Conservation (phyloP, 2,329 filamentous ascomycete genomes). For the Neonectria hederae region DNA sequence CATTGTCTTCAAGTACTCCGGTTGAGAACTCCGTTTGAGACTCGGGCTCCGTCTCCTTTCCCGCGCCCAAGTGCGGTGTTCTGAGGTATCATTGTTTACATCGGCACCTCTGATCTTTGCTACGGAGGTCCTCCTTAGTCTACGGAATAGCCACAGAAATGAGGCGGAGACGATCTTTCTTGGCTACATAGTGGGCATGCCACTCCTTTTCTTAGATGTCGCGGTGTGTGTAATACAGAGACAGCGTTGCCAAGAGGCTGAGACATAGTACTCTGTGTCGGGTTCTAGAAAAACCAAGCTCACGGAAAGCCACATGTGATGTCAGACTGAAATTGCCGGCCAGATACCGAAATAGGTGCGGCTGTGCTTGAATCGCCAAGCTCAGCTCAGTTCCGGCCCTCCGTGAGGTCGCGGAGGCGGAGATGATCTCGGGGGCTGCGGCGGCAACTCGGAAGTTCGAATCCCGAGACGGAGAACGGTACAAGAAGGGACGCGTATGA, state of each 20-base stretch:
- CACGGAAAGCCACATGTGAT: background rate
- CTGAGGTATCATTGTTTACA: slow-evolving; percentile 8
- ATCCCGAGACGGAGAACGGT: slow-evolving; percentile 16
- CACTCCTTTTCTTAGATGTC: background rate
- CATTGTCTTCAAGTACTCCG: background rate
- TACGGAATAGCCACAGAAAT: slow-evolving; percentile 9
- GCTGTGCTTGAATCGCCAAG: slow-evolving; percentile 4
- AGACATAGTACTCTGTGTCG: background rate
- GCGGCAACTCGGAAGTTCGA: background rate
- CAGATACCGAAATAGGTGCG: slow-evolving; percentile 11
- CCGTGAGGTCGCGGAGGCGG: slow-evolving; percentile 19
- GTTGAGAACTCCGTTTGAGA: background rate
- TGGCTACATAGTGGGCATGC: background rate
- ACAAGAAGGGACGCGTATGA: slow-evolving; percentile 4
- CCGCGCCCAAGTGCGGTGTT: slow-evolving; percentile 3
- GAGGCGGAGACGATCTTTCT: slow-evolving; percentile 13
- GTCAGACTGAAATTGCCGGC: background rate
- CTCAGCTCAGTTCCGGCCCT: background rate
- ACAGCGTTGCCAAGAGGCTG: background rate
- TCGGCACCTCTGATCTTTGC: background rate
- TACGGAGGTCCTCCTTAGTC: slow-evolving; percentile 13
- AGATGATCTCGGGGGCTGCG: slow-evolving; percentile 4
- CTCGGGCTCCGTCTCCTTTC: slow-evolving; percentile 1
- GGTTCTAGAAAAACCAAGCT: background rate
- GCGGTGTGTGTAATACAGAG: background rate